These are phyloP conservation scores for Sporisorium iseilematis-ciliati DNA, from an alignment of 1,284 basidiomycete species.

Conservation along the genomic window DNA sequence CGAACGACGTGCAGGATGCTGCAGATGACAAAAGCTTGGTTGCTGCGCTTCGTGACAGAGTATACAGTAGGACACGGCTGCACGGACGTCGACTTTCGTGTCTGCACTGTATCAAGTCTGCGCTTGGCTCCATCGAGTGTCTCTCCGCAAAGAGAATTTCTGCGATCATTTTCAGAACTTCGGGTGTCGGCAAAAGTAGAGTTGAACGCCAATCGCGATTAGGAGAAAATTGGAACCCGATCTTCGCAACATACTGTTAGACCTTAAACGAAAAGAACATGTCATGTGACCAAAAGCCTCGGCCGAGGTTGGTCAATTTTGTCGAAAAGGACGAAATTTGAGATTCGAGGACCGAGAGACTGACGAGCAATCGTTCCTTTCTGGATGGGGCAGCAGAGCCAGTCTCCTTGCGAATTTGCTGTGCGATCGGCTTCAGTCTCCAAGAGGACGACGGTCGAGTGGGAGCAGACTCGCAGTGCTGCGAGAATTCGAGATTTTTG, in stretches of 20 bases:
- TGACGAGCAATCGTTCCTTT: not conserved
- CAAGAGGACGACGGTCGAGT: not conserved
- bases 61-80: no score
- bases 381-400: constrained; percentile 8
- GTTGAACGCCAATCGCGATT: not conserved
- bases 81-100: constrained; percentile 16
- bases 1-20: not conserved
- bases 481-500: constrained; percentile 10
- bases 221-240: not conserved
- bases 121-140: no score
- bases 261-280: not conserved
- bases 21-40: not conserved
- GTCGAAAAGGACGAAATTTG: no score
- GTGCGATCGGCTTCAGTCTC: not conserved
- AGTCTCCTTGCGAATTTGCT: constrained; percentile 7
- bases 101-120: no score
- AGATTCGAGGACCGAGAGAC: not conserved
- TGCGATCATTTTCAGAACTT: constrained; percentile 11
- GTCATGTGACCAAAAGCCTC: constrained; percentile 15
- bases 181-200: constrained; percentile 14
- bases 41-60: not conserved
- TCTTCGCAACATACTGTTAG: not conserved
- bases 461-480: not conserved
- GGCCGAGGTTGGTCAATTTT: constrained; percentile 8
- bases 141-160: not conserved